phyloP scores from a whole-genome alignment of 225 moss, liverwort and hornwort genomes.

The Takakia lepidozioides region DNA sequence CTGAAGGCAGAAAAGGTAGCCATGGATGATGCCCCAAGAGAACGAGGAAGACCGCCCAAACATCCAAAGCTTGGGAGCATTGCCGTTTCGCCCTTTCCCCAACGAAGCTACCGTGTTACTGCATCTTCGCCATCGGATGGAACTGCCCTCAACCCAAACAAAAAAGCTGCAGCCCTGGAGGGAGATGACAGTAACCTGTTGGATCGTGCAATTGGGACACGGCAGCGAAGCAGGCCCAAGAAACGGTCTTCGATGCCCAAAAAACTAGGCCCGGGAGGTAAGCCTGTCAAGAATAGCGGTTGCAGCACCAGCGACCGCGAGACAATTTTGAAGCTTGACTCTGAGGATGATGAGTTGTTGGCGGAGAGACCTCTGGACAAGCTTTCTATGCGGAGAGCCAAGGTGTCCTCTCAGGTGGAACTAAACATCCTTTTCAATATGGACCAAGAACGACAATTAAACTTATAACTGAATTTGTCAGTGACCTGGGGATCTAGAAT shows the following conservation, averaged over 20 bases:
- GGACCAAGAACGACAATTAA: too few species aligned
- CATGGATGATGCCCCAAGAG: slow-evolving; percentile 87
- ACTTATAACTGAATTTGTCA: too few species aligned
- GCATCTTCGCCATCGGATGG: slow-evolving; percentile 14
- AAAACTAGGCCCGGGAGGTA: slow-evolving; percentile 17
- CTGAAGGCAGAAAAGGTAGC: too few species aligned
- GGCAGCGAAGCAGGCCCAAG: slow-evolving; percentile 66
- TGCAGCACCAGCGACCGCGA: slow-evolving; percentile 56
- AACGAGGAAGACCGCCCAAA: slow-evolving; percentile 91
- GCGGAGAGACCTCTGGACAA: slow-evolving; percentile 21
- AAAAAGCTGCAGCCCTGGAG: slow-evolving; percentile 10
- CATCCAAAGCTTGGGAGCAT: slow-evolving; percentile 60
- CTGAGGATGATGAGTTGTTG: slow-evolving; percentile 36
- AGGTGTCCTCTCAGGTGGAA: slow-evolving; percentile 44
- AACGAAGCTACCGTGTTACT: slow-evolving; percentile 14
- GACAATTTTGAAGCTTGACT: slow-evolving; percentile 45
- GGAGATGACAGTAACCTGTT: slow-evolving; percentile 68
- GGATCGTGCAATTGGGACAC: slow-evolving; percentile 51
- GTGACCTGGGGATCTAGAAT: too few species aligned
- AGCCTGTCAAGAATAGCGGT: slow-evolving; percentile 37
- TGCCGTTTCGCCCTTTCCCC: neutral
- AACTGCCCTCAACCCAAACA: slow-evolving; percentile 11
- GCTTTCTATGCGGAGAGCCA: slow-evolving; percentile 39
- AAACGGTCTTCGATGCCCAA: slow-evolving; percentile 50
- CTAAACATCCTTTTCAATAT: too few species aligned